These are phyloP conservation scores for Ganoderma boninense DNA, from an alignment of 1,284 basidiomycete species.

Conservation along the genomic window DNA sequence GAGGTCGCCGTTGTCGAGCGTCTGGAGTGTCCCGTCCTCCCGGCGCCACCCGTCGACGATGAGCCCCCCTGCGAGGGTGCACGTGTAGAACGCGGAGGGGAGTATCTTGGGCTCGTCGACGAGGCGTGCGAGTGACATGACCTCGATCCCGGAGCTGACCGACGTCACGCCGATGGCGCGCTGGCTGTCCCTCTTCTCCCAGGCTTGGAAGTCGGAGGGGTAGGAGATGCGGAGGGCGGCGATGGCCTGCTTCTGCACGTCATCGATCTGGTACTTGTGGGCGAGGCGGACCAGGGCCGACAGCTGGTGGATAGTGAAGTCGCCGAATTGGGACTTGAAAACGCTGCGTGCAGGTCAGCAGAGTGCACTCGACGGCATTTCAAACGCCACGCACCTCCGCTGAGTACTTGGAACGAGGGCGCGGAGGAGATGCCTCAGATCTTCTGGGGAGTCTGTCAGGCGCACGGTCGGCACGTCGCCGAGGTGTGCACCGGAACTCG, in stretches of 20 bases:
- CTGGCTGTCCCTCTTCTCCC: background rate
- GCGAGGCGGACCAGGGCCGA: constrained; percentile 3
- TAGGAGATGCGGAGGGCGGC: background rate
- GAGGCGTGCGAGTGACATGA: constrained; percentile 21
- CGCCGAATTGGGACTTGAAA: background rate
- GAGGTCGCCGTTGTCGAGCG: constrained; percentile 15
- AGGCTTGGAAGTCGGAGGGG: constrained; percentile 10
- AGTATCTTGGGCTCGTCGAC: constrained; percentile 14
- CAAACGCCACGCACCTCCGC: background rate
- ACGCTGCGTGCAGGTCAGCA: background rate
- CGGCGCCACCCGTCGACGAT: constrained; percentile 11
- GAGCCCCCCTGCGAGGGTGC: background rate
- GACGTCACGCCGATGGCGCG: background rate
- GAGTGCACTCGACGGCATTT: background rate
- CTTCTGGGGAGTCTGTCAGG: background rate
- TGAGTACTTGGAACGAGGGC: background rate
- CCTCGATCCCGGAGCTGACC: constrained; percentile 10
- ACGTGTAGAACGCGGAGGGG: constrained; percentile 9
- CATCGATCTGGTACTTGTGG: constrained; percentile 6
- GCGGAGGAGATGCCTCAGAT: background rate
- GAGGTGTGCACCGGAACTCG: background rate
- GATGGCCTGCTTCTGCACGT: constrained; percentile 2
- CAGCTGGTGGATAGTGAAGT: constrained; percentile 1
- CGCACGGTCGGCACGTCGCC: background rate
- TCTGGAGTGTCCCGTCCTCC: constrained; percentile 13